phyloP scores from a whole-genome alignment of 2,329 filamentous ascomycete genomes.

The Fusarium chaquense region DNA sequence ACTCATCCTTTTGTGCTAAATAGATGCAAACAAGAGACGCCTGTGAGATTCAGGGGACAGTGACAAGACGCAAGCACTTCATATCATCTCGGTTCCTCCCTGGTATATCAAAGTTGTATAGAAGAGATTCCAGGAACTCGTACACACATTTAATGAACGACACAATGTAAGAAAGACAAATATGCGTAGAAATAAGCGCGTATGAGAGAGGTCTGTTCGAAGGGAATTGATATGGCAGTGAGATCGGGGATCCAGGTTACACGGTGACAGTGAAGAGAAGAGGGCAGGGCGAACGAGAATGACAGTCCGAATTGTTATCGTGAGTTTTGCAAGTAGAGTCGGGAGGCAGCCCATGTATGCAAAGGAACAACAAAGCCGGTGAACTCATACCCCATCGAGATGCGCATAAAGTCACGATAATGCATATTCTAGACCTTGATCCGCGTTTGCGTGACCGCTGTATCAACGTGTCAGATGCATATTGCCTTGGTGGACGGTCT shows the following conservation, averaged over 20 bases:
- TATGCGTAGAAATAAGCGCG: not conserved
- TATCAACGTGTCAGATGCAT: slow-evolving; percentile 26
- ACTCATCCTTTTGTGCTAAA: not conserved
- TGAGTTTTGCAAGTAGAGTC: slow-evolving; percentile 23
- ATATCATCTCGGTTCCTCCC: not conserved
- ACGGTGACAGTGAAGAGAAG: slow-evolving; percentile 9
- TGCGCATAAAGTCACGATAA: slow-evolving; percentile 33
- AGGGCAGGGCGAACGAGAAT: slow-evolving; percentile 17
- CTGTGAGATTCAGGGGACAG: not conserved
- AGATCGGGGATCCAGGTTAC: slow-evolving; percentile 9
- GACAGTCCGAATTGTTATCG: slow-evolving; percentile 46
- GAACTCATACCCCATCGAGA: slow-evolving; percentile 19
- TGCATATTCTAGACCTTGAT: slow-evolving; percentile 14
- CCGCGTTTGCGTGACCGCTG: slow-evolving; percentile 26
- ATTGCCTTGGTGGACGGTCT: slow-evolving; percentile 28
- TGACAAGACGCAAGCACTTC: not conserved
- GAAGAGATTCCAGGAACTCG: not conserved
- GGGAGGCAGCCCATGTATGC: slow-evolving; percentile 37
- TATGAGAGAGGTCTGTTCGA: not conserved
- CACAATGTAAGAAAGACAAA: not conserved
- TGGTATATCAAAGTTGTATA: not conserved
- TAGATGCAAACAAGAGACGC: not conserved
- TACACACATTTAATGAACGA: not conserved
- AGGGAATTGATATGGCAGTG: slow-evolving; percentile 15
- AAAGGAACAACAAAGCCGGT: slow-evolving; percentile 16